phyloP scores from a whole-genome alignment of 805 yeast species.

The Torulaspora quercuum region DNA sequence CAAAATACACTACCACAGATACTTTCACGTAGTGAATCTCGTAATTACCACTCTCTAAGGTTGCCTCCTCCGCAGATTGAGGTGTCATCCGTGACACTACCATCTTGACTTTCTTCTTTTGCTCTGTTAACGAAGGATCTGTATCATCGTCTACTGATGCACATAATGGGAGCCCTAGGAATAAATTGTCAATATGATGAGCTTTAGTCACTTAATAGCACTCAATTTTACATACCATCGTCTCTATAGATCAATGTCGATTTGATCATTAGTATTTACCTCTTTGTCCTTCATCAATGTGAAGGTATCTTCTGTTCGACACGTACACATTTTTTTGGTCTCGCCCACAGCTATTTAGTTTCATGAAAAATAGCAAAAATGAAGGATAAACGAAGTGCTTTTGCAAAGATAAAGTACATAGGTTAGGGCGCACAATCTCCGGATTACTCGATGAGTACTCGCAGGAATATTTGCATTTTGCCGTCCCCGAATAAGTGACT shows the following conservation, averaged over 20 bases:
- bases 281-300: no score
- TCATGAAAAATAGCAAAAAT: no score
- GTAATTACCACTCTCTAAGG: slow-evolving; percentile 71
- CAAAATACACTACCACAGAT: slow-evolving; percentile 68
- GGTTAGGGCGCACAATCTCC: no score
- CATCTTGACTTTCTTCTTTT: slow-evolving; percentile 79
- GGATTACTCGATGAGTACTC: no score
- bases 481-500: neutral
- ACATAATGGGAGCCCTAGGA: slow-evolving; percentile 74
- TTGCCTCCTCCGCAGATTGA: slow-evolving; percentile 77
- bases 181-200: slow-evolving; percentile 1
- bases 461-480: no score
- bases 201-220: slow-evolving; percentile 2
- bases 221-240: slow-evolving; percentile 50
- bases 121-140: slow-evolving; percentile 59
- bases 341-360: no score
- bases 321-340: no score
- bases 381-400: no score
- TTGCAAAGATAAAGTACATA: no score
- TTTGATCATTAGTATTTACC: slow-evolving; percentile 63
- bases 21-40: slow-evolving; percentile 69
- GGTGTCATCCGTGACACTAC: slow-evolving; percentile 72
- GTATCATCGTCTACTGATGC: slow-evolving; percentile 86
- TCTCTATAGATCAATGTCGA: slow-evolving; percentile 64
- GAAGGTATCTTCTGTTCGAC: no score